A percentile compares a stretch with the other conserved stretches of the same genome.
phyloP scores from a whole-genome alignment of 441 rosid species.

The Macaranga tanarius region DNA sequence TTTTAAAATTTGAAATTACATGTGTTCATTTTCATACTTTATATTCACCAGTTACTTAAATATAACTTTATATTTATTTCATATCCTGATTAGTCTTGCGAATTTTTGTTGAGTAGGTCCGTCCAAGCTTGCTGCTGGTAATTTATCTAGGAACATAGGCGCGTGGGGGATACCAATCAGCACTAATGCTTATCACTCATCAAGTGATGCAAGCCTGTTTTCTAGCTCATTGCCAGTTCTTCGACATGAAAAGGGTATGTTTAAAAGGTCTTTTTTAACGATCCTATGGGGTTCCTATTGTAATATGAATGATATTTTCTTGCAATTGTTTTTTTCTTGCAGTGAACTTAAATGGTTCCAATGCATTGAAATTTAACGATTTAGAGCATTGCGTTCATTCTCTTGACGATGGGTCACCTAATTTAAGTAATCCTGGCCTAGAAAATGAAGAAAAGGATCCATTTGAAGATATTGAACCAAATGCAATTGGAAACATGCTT shows the following conservation, averaged over 20 bases:
- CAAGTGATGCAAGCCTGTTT: constrained; percentile 70
- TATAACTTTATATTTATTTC: neutral
- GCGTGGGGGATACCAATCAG: constrained; percentile 52
- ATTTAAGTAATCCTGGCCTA: constrained; percentile 31
- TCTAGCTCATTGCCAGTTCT: constrained; percentile 79
- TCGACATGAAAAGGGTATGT: constrained; percentile 66
- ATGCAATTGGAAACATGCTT: constrained; percentile 53
- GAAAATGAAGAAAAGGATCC: constrained; percentile 52
- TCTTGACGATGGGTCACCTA: constrained; percentile 50
- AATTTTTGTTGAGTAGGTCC: constrained; percentile 30
- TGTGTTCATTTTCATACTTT: too few species aligned
- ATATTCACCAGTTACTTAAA: neutral
- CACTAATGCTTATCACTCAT: constrained; percentile 36
- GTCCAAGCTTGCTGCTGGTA: constrained; percentile 30
- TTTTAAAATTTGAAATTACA: too few species aligned
- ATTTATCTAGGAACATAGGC: constrained; percentile 31
- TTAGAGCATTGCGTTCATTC: constrained; percentile 43
- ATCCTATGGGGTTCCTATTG: neutral
- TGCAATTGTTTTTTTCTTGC: constrained; percentile 29
- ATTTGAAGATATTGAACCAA: constrained; percentile 47
- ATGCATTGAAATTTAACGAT: constrained; percentile 44
- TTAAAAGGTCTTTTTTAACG: constrained; percentile 1
- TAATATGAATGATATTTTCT: constrained; percentile 9
- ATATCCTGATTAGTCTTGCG: neutral
- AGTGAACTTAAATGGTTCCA: constrained; percentile 29